Conservation (phyloP, 441 rosid genomes). For the Pelargonium citronellum region DNA sequence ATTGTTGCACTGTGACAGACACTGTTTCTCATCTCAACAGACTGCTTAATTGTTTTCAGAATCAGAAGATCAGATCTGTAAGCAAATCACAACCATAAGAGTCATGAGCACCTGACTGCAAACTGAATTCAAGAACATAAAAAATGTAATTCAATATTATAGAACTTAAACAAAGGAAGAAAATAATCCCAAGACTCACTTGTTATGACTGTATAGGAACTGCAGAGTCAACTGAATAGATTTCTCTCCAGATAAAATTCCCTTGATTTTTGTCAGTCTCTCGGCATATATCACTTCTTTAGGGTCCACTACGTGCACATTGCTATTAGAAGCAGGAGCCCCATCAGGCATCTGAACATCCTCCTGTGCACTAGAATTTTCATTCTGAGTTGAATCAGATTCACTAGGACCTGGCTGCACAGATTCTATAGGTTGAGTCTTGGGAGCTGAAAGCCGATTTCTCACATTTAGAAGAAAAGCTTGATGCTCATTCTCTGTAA, state of each 20-base stretch:
- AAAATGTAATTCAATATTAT: neutral
- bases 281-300: conserved; percentile 63
- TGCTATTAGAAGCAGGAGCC: conserved; percentile 36
- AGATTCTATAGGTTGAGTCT: conserved; percentile 44
- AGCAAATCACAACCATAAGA: conserved; percentile 18
- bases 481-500: conserved; percentile 95
- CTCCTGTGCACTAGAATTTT: conserved; percentile 39
- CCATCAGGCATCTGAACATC: conserved; percentile 84
- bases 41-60: conserved; percentile 89
- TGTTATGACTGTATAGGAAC: conserved; percentile 88
- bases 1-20: conserved; percentile 98
- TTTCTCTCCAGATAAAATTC: conserved; percentile 83
- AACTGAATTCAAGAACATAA: neutral
- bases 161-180: neutral
- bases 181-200: conserved; percentile 40
- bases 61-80: conserved; percentile 83
- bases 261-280: conserved; percentile 22
- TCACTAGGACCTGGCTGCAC: conserved; percentile 38
- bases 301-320: conserved; percentile 50
- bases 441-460: conserved; percentile 68
- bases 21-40: conserved; percentile 95
- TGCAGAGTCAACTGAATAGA: conserved; percentile 88
- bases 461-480: conserved; percentile 89
- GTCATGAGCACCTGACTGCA: neutral
- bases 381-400: conserved; percentile 45